A percentile compares a stretch with the other conserved stretches of the same genome.
phyloP scores from a whole-genome alignment of 1,139 yeast genomes.

The Kodamaea ohmeri region DNA sequence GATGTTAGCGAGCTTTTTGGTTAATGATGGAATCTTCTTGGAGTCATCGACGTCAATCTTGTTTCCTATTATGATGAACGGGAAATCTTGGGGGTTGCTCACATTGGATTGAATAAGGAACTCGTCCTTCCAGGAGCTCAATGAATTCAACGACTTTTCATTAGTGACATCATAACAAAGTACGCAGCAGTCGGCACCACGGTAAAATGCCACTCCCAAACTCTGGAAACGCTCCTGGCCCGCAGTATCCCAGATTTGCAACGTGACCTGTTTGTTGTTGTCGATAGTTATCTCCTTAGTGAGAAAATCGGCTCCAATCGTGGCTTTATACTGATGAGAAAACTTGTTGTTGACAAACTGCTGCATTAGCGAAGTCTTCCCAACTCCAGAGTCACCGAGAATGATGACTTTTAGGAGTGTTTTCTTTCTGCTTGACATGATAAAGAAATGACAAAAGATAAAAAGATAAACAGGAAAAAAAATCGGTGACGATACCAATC shows the following conservation, averaged over 20 bases:
- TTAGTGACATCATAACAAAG: slow-evolving; percentile 84
- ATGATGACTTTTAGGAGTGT: slow-evolving; percentile 90
- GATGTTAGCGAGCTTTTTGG: slow-evolving; percentile 81
- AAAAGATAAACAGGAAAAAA: slow-evolving; percentile 1
- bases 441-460: background rate
- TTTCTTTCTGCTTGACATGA: slow-evolving; percentile 80
- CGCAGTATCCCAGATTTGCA: slow-evolving; percentile 98
- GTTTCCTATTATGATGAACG: slow-evolving; percentile 90
- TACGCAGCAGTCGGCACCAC: slow-evolving; percentile 99
- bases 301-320: slow-evolving; percentile 95
- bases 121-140: slow-evolving; percentile 93
- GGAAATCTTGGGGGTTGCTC: slow-evolving; percentile 89
- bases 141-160: slow-evolving; percentile 85
- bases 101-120: slow-evolving; percentile 90
- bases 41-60: slow-evolving; percentile 92
- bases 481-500: background rate
- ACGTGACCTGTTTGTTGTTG: slow-evolving; percentile 67
- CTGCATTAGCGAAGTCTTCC: slow-evolving; percentile 94
- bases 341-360: slow-evolving; percentile 95
- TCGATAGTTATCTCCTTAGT: slow-evolving; percentile 88
- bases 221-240: slow-evolving; percentile 98
- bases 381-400: slow-evolving; percentile 96
- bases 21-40: slow-evolving; percentile 72
- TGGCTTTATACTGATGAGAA: slow-evolving; percentile 94
- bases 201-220: slow-evolving; percentile 93